Conservation (phyloP, 202 grass and related monocot species). For the Carex arenaria region DNA sequence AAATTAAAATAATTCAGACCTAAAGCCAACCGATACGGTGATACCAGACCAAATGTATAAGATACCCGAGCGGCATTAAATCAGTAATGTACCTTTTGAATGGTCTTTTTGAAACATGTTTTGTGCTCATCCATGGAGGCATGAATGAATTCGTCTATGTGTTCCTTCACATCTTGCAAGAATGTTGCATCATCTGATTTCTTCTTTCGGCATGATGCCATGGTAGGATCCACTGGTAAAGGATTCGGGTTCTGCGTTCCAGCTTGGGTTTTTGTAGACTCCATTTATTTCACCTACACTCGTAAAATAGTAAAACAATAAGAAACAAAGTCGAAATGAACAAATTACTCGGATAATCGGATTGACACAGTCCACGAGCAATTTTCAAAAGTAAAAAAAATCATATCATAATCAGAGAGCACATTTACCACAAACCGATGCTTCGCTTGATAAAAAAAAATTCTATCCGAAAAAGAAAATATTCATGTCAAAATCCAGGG, state of each 20-base stretch:
- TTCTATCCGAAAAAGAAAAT: background rate
- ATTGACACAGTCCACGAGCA: background rate
- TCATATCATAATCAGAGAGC: background rate
- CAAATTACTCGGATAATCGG: background rate
- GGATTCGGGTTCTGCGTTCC: slow-evolving; percentile 27
- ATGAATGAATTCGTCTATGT: slow-evolving; percentile 85
- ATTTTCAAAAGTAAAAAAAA: background rate
- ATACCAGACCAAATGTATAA: background rate
- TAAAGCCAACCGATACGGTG: background rate
- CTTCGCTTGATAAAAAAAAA: background rate
- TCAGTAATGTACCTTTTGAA: slow-evolving; percentile 51
- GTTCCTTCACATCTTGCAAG: slow-evolving; percentile 71
- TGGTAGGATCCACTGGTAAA: slow-evolving; percentile 36
- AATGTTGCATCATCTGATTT: slow-evolving; percentile 71
- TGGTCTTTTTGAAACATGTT: slow-evolving; percentile 81
- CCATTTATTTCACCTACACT: slow-evolving; percentile 38
- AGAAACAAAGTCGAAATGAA: background rate
- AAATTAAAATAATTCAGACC: background rate
- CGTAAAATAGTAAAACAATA: slow-evolving; percentile 13
- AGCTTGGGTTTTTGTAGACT: slow-evolving; percentile 32
- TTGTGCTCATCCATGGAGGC: slow-evolving; percentile 98
- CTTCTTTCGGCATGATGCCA: slow-evolving; percentile 76
- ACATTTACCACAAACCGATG: background rate
- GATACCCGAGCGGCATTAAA: background rate
- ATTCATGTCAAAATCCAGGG: background rate